These are phyloP conservation scores for Aspergillus incahuasiensis DNA, from an alignment of 495 filamentous ascomycete genomes.

Conservation along the genomic window DNA sequence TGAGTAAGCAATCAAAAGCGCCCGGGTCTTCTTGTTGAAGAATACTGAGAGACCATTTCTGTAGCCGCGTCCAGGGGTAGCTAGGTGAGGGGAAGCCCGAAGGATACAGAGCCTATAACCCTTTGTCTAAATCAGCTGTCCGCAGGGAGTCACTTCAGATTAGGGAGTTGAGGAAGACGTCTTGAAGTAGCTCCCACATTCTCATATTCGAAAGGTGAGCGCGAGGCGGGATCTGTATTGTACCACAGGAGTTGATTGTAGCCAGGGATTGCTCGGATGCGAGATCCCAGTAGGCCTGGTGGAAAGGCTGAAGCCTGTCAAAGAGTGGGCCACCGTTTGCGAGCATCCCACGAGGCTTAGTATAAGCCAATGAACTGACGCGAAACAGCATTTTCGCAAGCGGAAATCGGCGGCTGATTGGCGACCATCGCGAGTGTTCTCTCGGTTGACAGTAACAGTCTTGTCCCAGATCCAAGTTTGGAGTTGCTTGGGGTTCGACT, in stretches of 20 bases:
- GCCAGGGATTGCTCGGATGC: too few species aligned
- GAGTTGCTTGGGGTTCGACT: not conserved
- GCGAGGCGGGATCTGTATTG: too few species aligned
- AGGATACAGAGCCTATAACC: too few species aligned
- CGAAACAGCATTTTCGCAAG: not conserved
- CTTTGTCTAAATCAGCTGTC: too few species aligned
- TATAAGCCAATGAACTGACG: conserved; percentile 9
- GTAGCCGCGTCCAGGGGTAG: too few species aligned
- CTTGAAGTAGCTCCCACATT: too few species aligned
- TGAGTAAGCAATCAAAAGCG: not conserved
- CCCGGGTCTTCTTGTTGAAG: not conserved
- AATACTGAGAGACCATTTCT: not conserved
- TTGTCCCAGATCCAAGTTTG: not conserved
- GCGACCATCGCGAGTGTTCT: not conserved
- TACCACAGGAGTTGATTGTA: too few species aligned
- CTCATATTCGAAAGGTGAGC: too few species aligned
- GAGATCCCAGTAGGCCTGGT: not conserved
- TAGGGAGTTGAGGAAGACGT: too few species aligned
- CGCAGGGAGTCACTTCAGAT: too few species aligned
- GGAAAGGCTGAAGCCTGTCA: conserved; percentile 22
- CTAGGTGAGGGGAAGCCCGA: not conserved
- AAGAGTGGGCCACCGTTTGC: conserved; percentile 24
- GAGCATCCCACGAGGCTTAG: conserved; percentile 13
- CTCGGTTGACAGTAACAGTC: too few species aligned
- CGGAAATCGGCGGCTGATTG: conserved; percentile 5